Evolutionary conservation across 805 yeast species (phyloP), one percentile per base, ranked within the genome.

Genomic region (Nakazawaea wickerhamii): DNA sequence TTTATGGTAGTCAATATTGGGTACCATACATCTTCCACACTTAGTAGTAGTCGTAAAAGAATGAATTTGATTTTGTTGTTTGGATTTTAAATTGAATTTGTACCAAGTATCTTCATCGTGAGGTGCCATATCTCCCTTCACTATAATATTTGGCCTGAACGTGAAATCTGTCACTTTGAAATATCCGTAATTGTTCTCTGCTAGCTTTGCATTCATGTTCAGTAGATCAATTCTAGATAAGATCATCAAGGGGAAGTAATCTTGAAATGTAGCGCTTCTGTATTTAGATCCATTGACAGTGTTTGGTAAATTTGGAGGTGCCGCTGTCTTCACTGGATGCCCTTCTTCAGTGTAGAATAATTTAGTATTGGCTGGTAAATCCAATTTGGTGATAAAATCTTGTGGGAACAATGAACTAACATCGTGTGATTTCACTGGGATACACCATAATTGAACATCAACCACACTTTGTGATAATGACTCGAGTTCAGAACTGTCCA

Each of bases 141-240:
- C 50, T 1, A 59, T 38, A 4, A 60, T 25, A 42, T 59, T 60
- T 3, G 61, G 59, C 25, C 64, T 36, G 48, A 59, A 60, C 1
- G 53, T 36, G 31, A 38, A 47, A 40, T 50, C 46, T 13, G 15
- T 42, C 4, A 54, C 47, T 31, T 53, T 46, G 9, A 43, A 27
- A 2, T 40, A 10, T 3, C 20, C 23, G 3, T 47, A 50, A 5
- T 44, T 48, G 26, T 42, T 30, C 20, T 32, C 36, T 14, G 7
- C 30, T 7, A 54, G 30, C 18, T 39, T 43, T 11, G 30, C 30
- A 35, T 49, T 49, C 34, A 55, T 32, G 18, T 38, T 41, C 5
- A 47, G 50, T 20, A 50, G 36, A 14, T 55, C 55, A 30, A 47
- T 54, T 21, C 40, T 39, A 1, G 60, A 52, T 10, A 54, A 41